Conservation (phyloP, 768 basidiomycete genomes). For the Lentinula raphanica region DNA sequence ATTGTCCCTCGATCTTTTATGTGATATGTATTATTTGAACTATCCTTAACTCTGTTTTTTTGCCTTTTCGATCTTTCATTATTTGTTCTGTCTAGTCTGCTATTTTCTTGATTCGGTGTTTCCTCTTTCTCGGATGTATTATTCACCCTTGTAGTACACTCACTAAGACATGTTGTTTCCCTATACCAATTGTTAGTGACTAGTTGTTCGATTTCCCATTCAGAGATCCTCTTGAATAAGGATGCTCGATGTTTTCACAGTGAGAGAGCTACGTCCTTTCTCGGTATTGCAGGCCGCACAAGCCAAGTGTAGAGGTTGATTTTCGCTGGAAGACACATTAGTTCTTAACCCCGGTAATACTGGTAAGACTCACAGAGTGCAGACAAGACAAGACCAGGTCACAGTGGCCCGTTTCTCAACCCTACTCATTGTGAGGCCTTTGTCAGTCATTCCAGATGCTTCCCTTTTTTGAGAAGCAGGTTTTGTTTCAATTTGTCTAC, state of each 20-base stretch:
- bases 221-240: no score
- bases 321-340: constrained; percentile 32
- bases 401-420: not conserved
- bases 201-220: constrained; percentile 1
- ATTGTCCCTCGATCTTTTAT: not conserved
- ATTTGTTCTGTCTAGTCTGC: constrained; percentile 2
- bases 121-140: constrained; percentile 7
- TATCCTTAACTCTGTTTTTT: constrained; percentile 1
- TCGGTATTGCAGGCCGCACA: constrained; percentile 60
- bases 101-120: constrained; percentile 1
- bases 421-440: constrained; percentile 20
- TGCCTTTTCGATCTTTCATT: not conserved
- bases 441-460: constrained; percentile 34
- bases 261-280: constrained; percentile 31
- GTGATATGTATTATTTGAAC: constrained; percentile 7
- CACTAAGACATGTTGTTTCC: constrained; percentile 8
- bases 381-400: constrained; percentile 48
- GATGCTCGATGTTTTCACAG: no score
- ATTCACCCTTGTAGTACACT: constrained; percentile 8
- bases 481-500: constrained; percentile 38
- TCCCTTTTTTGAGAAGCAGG: constrained; percentile 41
- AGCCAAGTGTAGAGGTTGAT: constrained; percentile 47
- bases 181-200: not conserved
- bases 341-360: not conserved
- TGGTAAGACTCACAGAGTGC: constrained; percentile 52